Conservation (phyloP, 2,329 filamentous ascomycete species). For the Cryphonectria carpinicola region DNA sequence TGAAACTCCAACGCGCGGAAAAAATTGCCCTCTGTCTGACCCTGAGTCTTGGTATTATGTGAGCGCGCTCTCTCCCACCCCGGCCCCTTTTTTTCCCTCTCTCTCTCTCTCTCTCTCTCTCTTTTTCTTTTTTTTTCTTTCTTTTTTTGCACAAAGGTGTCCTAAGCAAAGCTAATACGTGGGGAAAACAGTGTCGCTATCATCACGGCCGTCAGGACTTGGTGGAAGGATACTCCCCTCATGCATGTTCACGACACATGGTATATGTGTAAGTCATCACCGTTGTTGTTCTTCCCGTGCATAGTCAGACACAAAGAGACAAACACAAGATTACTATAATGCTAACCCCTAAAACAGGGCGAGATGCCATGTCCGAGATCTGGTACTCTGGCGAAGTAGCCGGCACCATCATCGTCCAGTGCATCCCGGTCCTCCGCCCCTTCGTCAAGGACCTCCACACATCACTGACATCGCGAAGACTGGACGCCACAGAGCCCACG, state of each 20-base stretch:
- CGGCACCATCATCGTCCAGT: constrained; percentile 59
- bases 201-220: constrained; percentile 50
- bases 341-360: constrained; percentile 34
- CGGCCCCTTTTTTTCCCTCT: neutral
- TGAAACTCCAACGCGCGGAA: constrained; percentile 52
- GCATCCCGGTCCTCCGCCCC: constrained; percentile 54
- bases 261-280: constrained; percentile 47
- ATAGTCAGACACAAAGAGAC: neutral
- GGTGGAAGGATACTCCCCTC: constrained; percentile 53
- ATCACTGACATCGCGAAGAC: constrained; percentile 40
- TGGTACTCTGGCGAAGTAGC: constrained; percentile 57
- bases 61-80: constrained; percentile 25
- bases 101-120: too few relatives aligned
- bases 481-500: constrained; percentile 23
- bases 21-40: constrained; percentile 55
- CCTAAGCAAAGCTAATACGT: neutral
- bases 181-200: constrained; percentile 46
- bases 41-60: constrained; percentile 55
- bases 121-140: neutral
- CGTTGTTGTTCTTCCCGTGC: neutral
- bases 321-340: neutral
- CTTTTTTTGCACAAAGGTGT: too few relatives aligned
- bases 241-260: constrained; percentile 45
- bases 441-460: constrained; percentile 48
- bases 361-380: constrained; percentile 49